Evolutionary conservation across 2,329 filamentous ascomycete species (phyloP), one percentile per base, ranked within the genome.

Genomic region (Thermoascus crustaceus): DNA sequence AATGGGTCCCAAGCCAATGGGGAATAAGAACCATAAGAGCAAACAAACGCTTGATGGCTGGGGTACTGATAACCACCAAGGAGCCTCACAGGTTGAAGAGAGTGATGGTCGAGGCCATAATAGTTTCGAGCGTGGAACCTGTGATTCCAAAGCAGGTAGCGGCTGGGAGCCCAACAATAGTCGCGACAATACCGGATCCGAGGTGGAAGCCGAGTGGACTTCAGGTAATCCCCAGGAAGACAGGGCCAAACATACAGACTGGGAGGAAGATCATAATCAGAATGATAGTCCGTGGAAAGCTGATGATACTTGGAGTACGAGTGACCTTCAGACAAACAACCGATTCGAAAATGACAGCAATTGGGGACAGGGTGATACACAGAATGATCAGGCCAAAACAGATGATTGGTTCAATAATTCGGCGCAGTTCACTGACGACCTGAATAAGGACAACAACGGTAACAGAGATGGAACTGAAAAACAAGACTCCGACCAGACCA

Each of bases 161-260:
- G 26, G 26, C 13, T 29, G 26, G 26, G 18, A 29, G 18, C 26
- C 26, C n/a, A n/a, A n/a, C n/a, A n/a, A n/a, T n/a, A n/a, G n/a
- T n/a, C n/a, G n/a, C n/a, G n/a, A n/a, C n/a, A n/a, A n/a, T n/a
- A n/a, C n/a, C n/a, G n/a, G n/a, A n/a, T n/a, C n/a, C n/a, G n/a
- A n/a, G n/a, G n/a, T n/a, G n/a, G n/a, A n/a, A n/a, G n/a, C n/a
- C n/a, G n/a, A n/a, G n/a, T n/a, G n/a, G n/a, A n/a, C n/a, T n/a
- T n/a, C n/a, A n/a, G n/a, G n/a, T n/a, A n/a, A n/a, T n/a, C n/a
- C n/a, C n/a, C n/a, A n/a, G n/a, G n/a, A n/a, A n/a, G n/a, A n/a
- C n/a, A n/a, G n/a, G n/a, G n/a, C n/a, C n/a, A n/a, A n/a, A n/a
- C n/a, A n/a, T n/a, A n/a, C n/a, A n/a, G n/a, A n/a, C n/a, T n/a